Base-by-base conservation (phyloP, 2,329 filamentous ascomycete species). In the Diaporthe ilicicola region DNA sequence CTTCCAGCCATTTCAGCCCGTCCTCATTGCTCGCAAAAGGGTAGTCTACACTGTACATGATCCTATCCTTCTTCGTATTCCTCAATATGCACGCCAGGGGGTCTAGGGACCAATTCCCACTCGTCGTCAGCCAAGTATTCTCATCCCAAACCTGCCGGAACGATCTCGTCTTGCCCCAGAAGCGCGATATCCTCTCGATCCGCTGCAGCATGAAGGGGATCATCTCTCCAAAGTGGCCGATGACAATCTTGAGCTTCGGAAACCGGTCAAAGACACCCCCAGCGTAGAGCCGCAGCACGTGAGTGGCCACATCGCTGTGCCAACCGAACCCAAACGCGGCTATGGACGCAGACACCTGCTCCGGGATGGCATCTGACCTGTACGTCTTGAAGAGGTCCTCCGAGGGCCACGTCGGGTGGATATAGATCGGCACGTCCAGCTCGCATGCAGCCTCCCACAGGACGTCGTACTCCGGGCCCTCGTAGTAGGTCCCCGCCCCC, bases 61-160 rank as follows among this genome's bases (percentile, higher is more conserved):
- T 82, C 17, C 81, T 81, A 29, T 89, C 86, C n/a, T 83, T 79
- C 22, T 79, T 81, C 2, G 83, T 87, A 8, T 83, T 84, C 69
- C 82, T 72, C 56, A 85, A 70, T 8, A 86, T 75, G 65, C 80
- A 83, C 2, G 81, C 81, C 78, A 90, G 74, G 6, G 84, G 85
- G 67, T 79, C 81, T 22, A 89, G 71, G 34, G 83, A 83, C 77
- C 85, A 88, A 69, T 85, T 83, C 2, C 88, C 88, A 66, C 83
- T 86, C 2, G 87, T 89, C 1, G 88, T 89, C 32, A 91, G 76
- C 84, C 86, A 90, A 13, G 90, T 78, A 70, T 90, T 90, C 70
- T 83, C 78, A 56, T 85, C 82, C 82, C 85, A 91, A 2, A 89
- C 86, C 15, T 87, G 80, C 17, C 78, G 75, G 56, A 90, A 84